Evolutionary conservation across 2,329 filamentous ascomycete species (phyloP).

Genomic region (Geosmithia putterillii): DNA sequence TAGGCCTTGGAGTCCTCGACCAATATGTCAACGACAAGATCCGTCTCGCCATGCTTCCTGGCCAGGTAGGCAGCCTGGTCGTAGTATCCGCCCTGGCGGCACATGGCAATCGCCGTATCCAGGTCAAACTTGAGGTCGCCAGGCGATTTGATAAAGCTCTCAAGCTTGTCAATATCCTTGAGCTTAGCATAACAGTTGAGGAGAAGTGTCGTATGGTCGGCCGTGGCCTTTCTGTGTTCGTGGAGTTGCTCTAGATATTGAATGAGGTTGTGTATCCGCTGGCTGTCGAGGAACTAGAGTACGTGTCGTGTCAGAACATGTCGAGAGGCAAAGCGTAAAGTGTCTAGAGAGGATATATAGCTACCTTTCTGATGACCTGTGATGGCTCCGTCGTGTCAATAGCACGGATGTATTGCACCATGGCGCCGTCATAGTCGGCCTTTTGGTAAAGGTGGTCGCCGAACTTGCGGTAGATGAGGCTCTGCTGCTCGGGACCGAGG

Average conservation of each 20-base stretch:
- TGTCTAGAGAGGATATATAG: neutral
- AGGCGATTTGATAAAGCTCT: slow-evolving; percentile 92
- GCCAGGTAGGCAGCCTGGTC: slow-evolving; percentile 95
- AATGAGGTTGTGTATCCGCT: slow-evolving; percentile 94
- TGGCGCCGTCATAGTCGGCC: slow-evolving; percentile 93
- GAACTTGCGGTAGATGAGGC: slow-evolving; percentile 84
- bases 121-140: slow-evolving; percentile 93
- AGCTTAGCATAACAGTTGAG: slow-evolving; percentile 97
- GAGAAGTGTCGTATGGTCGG: slow-evolving; percentile 87
- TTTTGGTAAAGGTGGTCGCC: slow-evolving; percentile 93
- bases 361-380: slow-evolving; percentile 83
- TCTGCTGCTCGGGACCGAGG: slow-evolving; percentile 69
- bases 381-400: slow-evolving; percentile 95
- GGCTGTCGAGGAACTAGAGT: slow-evolving; percentile 76
- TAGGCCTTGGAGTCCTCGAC: slow-evolving; percentile 94
- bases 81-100: slow-evolving; percentile 89
- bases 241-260: slow-evolving; percentile 95
- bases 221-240: slow-evolving; percentile 83
- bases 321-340: neutral
- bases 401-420: slow-evolving; percentile 94
- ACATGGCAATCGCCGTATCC: slow-evolving; percentile 96
- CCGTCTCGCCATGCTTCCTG: slow-evolving; percentile 85
- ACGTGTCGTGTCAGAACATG: neutral
- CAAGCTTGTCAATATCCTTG: slow-evolving; percentile 92
- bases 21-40: slow-evolving; percentile 87